phyloP scores from a whole-genome alignment of 176 grass and related monocot genomes.

The Triticum turgidum region DNA sequence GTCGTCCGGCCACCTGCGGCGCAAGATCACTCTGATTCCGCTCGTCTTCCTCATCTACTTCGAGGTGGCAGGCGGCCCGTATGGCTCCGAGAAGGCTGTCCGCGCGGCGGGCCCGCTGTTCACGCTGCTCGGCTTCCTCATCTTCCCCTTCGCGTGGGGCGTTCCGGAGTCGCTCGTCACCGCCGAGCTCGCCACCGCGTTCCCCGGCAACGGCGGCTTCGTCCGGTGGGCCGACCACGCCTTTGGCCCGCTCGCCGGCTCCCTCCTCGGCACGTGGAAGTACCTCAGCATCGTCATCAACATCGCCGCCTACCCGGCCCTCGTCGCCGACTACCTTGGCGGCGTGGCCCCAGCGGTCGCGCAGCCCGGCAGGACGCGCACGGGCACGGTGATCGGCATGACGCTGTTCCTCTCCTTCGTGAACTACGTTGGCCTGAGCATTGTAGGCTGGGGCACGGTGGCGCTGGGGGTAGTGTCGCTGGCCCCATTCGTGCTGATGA shows the following conservation, averaged over 20 bases:
- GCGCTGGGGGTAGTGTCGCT: neutral
- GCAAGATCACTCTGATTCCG: neutral
- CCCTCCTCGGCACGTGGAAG: neutral
- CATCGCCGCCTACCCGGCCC: neutral
- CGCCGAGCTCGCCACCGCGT: neutral
- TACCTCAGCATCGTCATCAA: slow-evolving; percentile 3
- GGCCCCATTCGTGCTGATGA: neutral
- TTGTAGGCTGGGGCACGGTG: neutral
- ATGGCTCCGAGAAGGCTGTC: neutral
- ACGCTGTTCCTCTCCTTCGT: neutral
- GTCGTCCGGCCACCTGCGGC: neutral
- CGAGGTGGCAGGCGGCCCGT: neutral
- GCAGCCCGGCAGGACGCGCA: neutral
- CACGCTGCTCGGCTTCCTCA: neutral
- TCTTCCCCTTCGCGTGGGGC: neutral
- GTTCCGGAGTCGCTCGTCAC: neutral
- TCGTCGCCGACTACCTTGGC: neutral
- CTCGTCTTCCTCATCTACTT: neutral
- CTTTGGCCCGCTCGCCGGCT: neutral
- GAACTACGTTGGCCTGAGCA: neutral
- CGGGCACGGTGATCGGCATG: neutral
- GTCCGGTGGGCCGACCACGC: neutral
- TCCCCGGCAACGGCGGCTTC: neutral
- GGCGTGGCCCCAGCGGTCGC: neutral
- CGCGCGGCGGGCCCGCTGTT: neutral